Conservation (phyloP, 805 yeast species). For the Lipomyces chichibuensis region DNA sequence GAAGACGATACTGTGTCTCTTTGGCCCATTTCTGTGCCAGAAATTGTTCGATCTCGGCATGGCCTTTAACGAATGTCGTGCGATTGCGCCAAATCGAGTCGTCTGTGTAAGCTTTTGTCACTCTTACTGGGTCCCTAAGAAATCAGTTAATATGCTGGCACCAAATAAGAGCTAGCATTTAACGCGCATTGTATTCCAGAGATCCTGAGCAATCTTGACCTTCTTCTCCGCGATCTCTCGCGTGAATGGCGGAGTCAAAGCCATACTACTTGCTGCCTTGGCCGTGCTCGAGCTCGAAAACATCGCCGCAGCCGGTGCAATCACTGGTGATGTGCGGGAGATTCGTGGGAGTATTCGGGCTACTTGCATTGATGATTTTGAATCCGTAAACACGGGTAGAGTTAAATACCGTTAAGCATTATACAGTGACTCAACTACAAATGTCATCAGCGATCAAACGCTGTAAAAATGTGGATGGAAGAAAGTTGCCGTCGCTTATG, state of each 20-base stretch:
- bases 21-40: constrained; percentile 28
- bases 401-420: too few relatives aligned
- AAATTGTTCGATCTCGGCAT: constrained; percentile 25
- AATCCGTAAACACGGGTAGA: too few relatives aligned
- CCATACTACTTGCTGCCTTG: neutral
- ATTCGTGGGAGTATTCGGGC: too few relatives aligned
- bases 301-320: too few relatives aligned
- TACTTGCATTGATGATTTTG: too few relatives aligned
- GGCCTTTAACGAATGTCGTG: constrained; percentile 23
- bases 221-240: constrained; percentile 23
- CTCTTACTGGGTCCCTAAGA: constrained; percentile 21
- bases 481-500: too few relatives aligned
- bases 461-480: too few relatives aligned
- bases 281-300: too few relatives aligned
- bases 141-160: neutral
- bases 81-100: constrained; percentile 35
- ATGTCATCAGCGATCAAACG: too few relatives aligned
- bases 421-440: too few relatives aligned
- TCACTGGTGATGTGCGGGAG: too few relatives aligned
- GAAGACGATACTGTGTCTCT: constrained; percentile 27
- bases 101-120: constrained; percentile 25
- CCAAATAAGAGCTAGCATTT: neutral
- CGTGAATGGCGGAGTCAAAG: constrained; percentile 28
- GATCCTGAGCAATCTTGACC: constrained; percentile 32
- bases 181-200: constrained; percentile 30